These are phyloP conservation scores for Artemisia annua DNA, from an alignment of 129 eudicot species.

Conservation along the genomic window DNA sequence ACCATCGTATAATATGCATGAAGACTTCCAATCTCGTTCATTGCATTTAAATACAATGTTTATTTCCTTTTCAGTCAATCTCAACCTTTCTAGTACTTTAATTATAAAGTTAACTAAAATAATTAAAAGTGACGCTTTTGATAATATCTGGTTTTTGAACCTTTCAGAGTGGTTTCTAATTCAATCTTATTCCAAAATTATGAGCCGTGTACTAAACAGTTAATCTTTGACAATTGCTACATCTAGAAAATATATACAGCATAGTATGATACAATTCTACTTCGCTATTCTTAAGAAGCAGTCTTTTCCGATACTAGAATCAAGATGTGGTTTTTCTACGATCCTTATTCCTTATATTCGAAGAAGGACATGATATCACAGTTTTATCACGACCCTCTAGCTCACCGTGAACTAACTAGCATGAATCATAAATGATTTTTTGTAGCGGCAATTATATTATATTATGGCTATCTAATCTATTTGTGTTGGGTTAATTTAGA, in stretches of 20 bases:
- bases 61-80: neutral
- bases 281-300: neutral
- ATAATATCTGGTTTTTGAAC: slow-evolving; percentile 26
- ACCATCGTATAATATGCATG: slow-evolving; percentile 13
- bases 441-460: too few species aligned
- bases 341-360: too few species aligned
- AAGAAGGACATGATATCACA: neutral
- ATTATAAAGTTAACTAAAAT: too few species aligned
- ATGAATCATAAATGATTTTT: too few species aligned
- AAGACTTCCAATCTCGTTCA: neutral
- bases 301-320: neutral
- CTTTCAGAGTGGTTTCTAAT: slow-evolving; percentile 14
- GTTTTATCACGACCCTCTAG: neutral
- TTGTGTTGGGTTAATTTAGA: too few species aligned
- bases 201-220: neutral
- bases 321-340: neutral
- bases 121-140: slow-evolving; percentile 6
- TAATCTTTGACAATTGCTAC: neutral
- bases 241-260: neutral
- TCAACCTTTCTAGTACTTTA: neutral
- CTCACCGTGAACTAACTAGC: neutral
- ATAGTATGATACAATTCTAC: neutral
- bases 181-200: slow-evolving; percentile 7
- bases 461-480: too few species aligned
- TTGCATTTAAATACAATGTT: neutral